phyloP scores from a whole-genome alignment of 163 green algal genomes.

The Scenedesmus sp. region DNA sequence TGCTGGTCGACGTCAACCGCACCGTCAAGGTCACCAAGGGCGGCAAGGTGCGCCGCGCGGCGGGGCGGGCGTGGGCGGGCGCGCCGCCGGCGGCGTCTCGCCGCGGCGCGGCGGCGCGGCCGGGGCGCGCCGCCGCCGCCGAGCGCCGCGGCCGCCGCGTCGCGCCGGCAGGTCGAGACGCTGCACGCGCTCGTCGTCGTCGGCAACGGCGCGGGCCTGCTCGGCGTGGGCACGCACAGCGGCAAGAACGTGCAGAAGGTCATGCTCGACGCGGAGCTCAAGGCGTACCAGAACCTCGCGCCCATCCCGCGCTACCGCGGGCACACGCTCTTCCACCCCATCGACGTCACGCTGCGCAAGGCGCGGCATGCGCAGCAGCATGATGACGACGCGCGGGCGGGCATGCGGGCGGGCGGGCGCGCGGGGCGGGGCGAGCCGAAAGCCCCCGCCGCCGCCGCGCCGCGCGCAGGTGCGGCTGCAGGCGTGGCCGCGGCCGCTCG shows the following conservation, averaged over 20 bases:
- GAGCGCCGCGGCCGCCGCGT: no score
- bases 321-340: conserved; percentile 64
- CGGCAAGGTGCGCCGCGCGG: conserved; percentile 13
- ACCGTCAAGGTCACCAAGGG: conserved; percentile 34
- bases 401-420: neutral
- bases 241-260: conserved; percentile 41
- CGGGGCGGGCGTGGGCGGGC: no score
- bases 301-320: conserved; percentile 59
- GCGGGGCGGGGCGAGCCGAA: no score
- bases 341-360: conserved; percentile 58
- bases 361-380: conserved; percentile 7
- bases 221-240: conserved; percentile 29
- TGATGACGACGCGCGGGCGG: neutral
- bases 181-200: conserved; percentile 34
- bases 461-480: conserved; percentile 45
- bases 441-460: no score
- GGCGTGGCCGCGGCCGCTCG: conserved; percentile 53
- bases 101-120: no score
- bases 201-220: conserved; percentile 37
- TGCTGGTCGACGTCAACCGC: conserved; percentile 34
- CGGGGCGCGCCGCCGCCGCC: no score
- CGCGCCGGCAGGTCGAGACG: conserved; percentile 10
- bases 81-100: no score
- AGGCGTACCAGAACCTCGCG: conserved; percentile 51
- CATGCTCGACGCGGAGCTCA: conserved; percentile 40